phyloP scores from a whole-genome alignment of 2,329 filamentous ascomycete genomes.

The Colletotrichum acutatum region DNA sequence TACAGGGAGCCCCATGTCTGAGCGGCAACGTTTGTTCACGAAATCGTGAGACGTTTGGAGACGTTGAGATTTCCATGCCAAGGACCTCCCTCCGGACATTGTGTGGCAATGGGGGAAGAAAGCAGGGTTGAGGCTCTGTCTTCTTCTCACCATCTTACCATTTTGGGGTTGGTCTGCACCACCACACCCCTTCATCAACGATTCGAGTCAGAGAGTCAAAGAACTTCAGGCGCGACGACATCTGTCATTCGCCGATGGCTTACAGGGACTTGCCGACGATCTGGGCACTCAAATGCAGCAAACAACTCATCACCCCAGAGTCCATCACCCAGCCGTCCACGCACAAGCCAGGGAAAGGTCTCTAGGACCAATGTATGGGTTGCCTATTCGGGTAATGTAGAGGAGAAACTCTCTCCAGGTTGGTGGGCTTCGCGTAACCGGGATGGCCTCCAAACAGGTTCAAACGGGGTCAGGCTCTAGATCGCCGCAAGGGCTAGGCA shows the following conservation, averaged over 20 bases:
- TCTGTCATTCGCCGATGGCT: slow-evolving; percentile 20
- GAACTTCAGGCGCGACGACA: slow-evolving; percentile 13
- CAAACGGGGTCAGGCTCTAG: slow-evolving; percentile 11
- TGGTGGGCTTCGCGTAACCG: neutral
- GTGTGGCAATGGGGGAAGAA: neutral
- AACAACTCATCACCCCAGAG: neutral
- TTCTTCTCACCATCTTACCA: slow-evolving; percentile 9
- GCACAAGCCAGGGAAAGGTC: neutral
- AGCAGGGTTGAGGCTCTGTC: slow-evolving; percentile 27
- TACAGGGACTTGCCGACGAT: slow-evolving; percentile 6
- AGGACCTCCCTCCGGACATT: neutral
- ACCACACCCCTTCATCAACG: neutral
- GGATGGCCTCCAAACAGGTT: slow-evolving; percentile 11
- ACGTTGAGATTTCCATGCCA: neutral
- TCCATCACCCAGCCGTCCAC: neutral
- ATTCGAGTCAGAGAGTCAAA: slow-evolving; percentile 23
- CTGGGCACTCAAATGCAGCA: neutral
- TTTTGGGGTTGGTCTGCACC: neutral
- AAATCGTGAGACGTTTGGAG: slow-evolving; percentile 11
- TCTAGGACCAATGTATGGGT: neutral
- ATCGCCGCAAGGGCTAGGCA: slow-evolving; percentile 32
- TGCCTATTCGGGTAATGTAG: slow-evolving; percentile 15
- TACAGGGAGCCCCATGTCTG: slow-evolving; percentile 18
- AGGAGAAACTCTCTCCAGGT: slow-evolving; percentile 27
- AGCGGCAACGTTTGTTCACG: neutral